Base-by-base conservation (phyloP, 345 rosid species). In the Trapa bicornis region DNA sequence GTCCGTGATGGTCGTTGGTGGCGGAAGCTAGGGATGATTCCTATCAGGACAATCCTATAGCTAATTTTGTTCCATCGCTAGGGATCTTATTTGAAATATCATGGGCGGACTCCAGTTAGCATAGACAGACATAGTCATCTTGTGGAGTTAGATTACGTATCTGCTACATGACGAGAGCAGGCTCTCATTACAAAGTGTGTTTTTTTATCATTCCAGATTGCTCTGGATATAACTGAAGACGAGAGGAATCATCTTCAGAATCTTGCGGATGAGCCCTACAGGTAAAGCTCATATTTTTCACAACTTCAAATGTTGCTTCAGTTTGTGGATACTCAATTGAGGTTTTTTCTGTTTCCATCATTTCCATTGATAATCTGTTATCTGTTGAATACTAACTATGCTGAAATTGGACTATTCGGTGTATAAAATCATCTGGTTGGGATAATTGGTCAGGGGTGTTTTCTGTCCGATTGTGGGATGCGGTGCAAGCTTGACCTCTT, bases 381-480 rank as follows among this genome's bases (percentile, higher is more conserved):
- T 54, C 7, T 16, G 60, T n/a, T 54, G 6, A 1, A 54, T 50
- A 50, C 12, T 50, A 50, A 22, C 17, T 14, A 16, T 50, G 60
- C 11, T 8, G 29, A n/a, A n/a, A 54, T 58, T 32, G 38, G 63
- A 58, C 63, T 58, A 15, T 6, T 32, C 12, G 3, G 38, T 32
- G 63, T 32, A 2, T 54, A 54, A 54, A 9, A 22, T 54, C 60
- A 54, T 54, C 9, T 22, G 33, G 60, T 9, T 58, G 37, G 8
- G 14, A 29, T 58, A n/a, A 70, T 67, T 80, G 65, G 54, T 67
- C 88, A 93, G 96, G 76, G 85, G 70, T 76, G 77, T 88, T 41
- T 87, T 79, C 33, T 90, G 97, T 75, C 96, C 97, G 13, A 87
- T 93, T 70, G 92, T 76, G 75, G 94, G 94, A 68, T 93, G 98